These are phyloP conservation scores for Heteromeles arbutifolia DNA, from an alignment of 306 rosid species.

Conservation along the genomic window DNA sequence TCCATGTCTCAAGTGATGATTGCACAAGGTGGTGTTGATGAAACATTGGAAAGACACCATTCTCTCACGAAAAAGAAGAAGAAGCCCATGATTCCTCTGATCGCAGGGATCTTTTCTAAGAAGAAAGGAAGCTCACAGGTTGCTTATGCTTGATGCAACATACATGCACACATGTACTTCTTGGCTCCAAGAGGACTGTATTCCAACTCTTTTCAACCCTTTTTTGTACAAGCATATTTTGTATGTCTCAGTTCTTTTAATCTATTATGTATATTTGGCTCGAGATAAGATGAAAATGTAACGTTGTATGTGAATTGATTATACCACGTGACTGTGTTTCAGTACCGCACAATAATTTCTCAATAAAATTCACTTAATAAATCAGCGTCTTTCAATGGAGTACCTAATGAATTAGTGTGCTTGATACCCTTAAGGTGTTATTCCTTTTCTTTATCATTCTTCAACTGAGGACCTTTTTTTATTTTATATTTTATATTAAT, in stretches of 20 bases:
- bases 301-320: too few species aligned
- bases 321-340: background rate
- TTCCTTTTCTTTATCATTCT: background rate
- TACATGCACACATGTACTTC: background rate
- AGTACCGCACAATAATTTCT: too few species aligned
- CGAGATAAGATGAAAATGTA: background rate
- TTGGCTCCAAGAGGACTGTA: background rate
- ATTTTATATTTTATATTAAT: background rate
- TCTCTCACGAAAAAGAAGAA: slow-evolving; percentile 65
- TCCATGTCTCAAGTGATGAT: slow-evolving; percentile 34
- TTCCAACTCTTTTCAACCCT: background rate
- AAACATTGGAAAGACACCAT: slow-evolving; percentile 57
- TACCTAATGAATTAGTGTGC: background rate
- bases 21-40: slow-evolving; percentile 34
- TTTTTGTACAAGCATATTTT: background rate
- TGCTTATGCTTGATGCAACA: slow-evolving; percentile 22
- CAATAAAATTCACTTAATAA: background rate
- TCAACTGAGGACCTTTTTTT: background rate
- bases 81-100: slow-evolving; percentile 54
- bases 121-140: slow-evolving; percentile 46
- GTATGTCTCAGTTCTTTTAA: background rate
- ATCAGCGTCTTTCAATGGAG: background rate
- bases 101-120: slow-evolving; percentile 62
- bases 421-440: background rate
- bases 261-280: background rate